phyloP scores from a whole-genome alignment of 768 basidiomycete genomes.

The Trametes sanguinea region DNA sequence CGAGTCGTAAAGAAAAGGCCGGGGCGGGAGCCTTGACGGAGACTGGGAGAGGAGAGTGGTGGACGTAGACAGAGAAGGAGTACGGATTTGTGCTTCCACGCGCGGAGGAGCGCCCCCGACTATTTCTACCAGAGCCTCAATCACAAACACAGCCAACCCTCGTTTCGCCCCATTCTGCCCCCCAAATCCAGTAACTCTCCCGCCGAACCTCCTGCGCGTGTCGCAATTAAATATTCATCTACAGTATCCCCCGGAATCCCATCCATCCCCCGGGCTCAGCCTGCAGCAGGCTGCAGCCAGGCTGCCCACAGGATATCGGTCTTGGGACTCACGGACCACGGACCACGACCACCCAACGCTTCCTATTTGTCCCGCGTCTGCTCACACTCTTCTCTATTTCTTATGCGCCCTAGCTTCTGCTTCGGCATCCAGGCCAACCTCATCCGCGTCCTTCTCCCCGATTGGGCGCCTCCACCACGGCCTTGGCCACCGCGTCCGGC shows the following conservation, averaged over 20 bases:
- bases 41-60: slow-evolving; percentile 22
- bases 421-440: neutral
- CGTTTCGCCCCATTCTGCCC: slow-evolving; percentile 15
- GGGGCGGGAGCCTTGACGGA: slow-evolving; percentile 22
- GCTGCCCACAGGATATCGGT: neutral
- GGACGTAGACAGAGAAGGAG: slow-evolving; percentile 30
- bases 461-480: neutral
- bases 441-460: neutral
- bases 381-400: neutral
- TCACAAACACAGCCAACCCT: slow-evolving; percentile 25
- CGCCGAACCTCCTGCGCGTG: slow-evolving; percentile 6
- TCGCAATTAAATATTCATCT: neutral
- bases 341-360: neutral
- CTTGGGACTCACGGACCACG: neutral
- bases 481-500: too few species aligned
- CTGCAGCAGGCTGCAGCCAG: too few species aligned
- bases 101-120: slow-evolving; percentile 21
- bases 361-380: slow-evolving; percentile 7
- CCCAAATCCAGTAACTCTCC: neutral
- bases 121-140: slow-evolving; percentile 24
- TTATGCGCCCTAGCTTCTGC: neutral
- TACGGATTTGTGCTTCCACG: slow-evolving; percentile 29
- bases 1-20: slow-evolving; percentile 38
- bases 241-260: too few species aligned
- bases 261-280: too few species aligned